A percentile compares a stretch with the other conserved stretches of the same genome.
Evolutionary conservation across 108 stramenopile species (phyloP).

Genomic region (Cyclotella cryptica): DNA sequence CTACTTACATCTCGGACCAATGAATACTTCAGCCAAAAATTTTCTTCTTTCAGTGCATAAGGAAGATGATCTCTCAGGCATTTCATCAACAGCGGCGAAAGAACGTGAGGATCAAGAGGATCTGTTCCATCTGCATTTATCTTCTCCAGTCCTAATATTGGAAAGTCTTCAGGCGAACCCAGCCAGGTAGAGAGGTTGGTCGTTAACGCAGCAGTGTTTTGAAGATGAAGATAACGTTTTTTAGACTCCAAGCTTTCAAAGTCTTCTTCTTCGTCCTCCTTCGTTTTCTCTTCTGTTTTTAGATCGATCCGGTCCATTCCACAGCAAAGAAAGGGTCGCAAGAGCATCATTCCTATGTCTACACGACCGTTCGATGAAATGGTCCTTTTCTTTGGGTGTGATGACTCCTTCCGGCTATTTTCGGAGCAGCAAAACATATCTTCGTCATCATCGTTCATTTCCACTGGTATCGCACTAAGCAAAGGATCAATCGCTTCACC

Average conservation of each 20-base stretch:
- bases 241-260: slow-evolving; percentile 7
- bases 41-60: slow-evolving; percentile 27
- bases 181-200: slow-evolving; percentile 29
- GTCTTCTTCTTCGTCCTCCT: not conserved
- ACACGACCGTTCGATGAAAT: too few species aligned
- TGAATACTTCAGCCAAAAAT: slow-evolving; percentile 37
- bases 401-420: not conserved
- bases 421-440: not conserved
- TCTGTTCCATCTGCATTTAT: not conserved
- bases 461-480: slow-evolving; percentile 12
- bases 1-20: slow-evolving; percentile 36
- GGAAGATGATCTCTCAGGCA: slow-evolving; percentile 42
- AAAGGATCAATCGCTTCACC: slow-evolving; percentile 18
- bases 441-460: not conserved
- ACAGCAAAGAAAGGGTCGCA: slow-evolving; percentile 17
- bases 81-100: slow-evolving; percentile 66
- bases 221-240: slow-evolving; percentile 15
- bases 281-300: not conserved
- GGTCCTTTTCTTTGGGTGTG: not conserved
- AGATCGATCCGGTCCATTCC: slow-evolving; percentile 6
- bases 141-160: slow-evolving; percentile 24
- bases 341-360: not conserved
- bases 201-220: not conserved
- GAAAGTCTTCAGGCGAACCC: slow-evolving; percentile 37
- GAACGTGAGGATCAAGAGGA: slow-evolving; percentile 54